phyloP scores from a whole-genome alignment of 768 basidiomycete genomes.

The Mycena floridula region DNA sequence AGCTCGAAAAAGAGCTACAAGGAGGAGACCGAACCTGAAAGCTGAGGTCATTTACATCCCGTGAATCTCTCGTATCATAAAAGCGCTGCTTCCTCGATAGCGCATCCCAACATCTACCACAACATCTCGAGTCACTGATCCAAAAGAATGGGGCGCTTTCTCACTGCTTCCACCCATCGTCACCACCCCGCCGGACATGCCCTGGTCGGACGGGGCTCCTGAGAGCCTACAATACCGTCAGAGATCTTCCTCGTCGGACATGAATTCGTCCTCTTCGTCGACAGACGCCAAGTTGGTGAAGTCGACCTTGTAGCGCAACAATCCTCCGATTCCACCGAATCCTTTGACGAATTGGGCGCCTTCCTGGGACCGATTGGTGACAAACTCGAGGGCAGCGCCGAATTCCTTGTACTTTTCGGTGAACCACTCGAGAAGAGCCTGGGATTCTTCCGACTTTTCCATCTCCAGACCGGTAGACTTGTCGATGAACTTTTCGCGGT shows the following conservation, averaged over 20 bases:
- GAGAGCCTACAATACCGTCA: constrained; percentile 86
- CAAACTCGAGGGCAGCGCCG: constrained; percentile 91
- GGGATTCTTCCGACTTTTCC: constrained; percentile 81
- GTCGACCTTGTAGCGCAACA: constrained; percentile 97
- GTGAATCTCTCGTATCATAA: no score
- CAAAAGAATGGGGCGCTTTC: no score
- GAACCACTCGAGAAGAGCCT: constrained; percentile 94
- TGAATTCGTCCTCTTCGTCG: constrained; percentile 65
- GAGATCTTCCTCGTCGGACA: constrained; percentile 69
- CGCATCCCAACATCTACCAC: no score
- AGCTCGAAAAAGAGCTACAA: no score
- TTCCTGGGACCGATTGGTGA: constrained; percentile 95
- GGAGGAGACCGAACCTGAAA: no score
- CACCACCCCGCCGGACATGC: constrained; percentile 64
- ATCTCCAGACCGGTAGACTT: constrained; percentile 94
- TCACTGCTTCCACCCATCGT: constrained; percentile 20
- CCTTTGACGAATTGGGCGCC: constrained; percentile 98
- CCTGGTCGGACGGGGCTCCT: constrained; percentile 67
- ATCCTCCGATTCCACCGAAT: constrained; percentile 95
- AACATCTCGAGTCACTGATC: no score
- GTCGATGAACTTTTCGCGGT: constrained; percentile 92
- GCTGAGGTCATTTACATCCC: no score
- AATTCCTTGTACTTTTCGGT: constrained; percentile 98
- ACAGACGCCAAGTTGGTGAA: constrained; percentile 70
- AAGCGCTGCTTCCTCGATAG: no score